Conservation (phyloP, 2,329 filamentous ascomycete species). For the Bisporella sp. region DNA sequence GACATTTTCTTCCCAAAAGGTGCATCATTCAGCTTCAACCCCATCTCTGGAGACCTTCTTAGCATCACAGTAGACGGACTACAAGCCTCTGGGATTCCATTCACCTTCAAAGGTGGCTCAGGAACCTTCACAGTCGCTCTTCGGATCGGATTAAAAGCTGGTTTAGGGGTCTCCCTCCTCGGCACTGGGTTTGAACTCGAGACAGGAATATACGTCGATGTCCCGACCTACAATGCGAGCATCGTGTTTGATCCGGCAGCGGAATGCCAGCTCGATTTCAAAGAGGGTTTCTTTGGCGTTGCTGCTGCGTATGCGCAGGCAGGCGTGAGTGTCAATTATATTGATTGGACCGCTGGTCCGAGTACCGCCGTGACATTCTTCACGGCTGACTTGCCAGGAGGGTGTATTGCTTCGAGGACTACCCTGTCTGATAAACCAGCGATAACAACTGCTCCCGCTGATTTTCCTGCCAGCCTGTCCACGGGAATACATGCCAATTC, state of each 20-base stretch:
- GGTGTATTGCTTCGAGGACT: background rate
- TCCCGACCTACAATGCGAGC: conserved; percentile 9
- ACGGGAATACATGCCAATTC: too few species aligned
- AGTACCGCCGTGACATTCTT: background rate
- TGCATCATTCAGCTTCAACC: background rate
- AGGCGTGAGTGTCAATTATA: background rate
- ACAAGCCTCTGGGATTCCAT: conserved; percentile 3
- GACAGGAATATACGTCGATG: conserved; percentile 11
- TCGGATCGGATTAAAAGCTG: conserved; percentile 4
- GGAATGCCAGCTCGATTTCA: conserved; percentile 6
- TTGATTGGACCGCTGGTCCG: background rate
- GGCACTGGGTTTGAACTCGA: conserved; percentile 8
- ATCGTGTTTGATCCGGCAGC: conserved; percentile 3
- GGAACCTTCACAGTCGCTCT: conserved; percentile 7
- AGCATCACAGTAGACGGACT: conserved; percentile 9
- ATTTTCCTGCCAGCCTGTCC: too few species aligned
- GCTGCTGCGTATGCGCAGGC: background rate
- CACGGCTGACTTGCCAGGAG: background rate
- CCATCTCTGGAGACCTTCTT: conserved; percentile 1
- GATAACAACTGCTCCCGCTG: too few species aligned
- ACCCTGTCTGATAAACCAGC: too few species aligned
- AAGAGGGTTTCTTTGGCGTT: conserved; percentile 6
- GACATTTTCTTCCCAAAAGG: background rate
- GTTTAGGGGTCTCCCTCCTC: conserved; percentile 1
- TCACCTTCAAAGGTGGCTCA: conserved; percentile 6